Base-by-base conservation (phyloP, 106 monocot genomes). In the Apostasia shenzhenica region DNA sequence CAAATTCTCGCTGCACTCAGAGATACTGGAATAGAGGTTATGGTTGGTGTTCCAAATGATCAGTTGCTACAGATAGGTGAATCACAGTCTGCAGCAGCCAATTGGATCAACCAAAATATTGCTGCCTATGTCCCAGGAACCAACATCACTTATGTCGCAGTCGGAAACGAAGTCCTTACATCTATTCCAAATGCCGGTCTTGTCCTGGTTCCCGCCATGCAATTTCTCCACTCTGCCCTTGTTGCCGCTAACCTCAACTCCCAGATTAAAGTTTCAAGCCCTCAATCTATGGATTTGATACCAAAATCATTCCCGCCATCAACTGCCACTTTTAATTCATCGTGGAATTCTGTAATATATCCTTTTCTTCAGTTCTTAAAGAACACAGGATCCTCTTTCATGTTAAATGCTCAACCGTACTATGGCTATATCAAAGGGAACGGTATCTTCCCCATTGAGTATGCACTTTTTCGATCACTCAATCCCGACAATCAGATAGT, bases 11-110 rank as follows among this genome's bases (percentile, higher is more conserved):
- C 61, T 41, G 81, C 91, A 37, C 83, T 95, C n/a, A 83, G 86
- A 64, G 83, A 95, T 76, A 95, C 95, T 9, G 91, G 95, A 40
- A 91, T 95, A 59, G 83, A 95, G 61, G 95, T 95, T 45, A 86
- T 84, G 71, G 82, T 95, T 60, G 77, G 80, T 38, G 76, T 95
- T 56, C 95, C 91, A n/a, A 91, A 95, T 59, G 76, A 81, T 61
- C 83, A 91, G 52, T 63, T 95, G 37, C 68, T 86, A 67, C 68
- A 68, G 7, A 58, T 88, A 4, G 88, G 95, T 9, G 67, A 88
- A 72, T 95, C 91, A 43, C 73, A 73, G 39, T 45, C 80, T 4
- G 84, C 53, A 69, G 91, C 95, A 53, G 91, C 91, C 14, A 76
- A 80, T 37, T 95, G 91, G 91, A 72, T 95, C 57, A 95, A 83